A percentile compares a stretch with the other conserved stretches of the same genome.
These are phyloP conservation scores for Aureobasidium sp. DNA, from an alignment of 2,329 filamentous ascomycete genomes.

Conservation along the genomic window DNA sequence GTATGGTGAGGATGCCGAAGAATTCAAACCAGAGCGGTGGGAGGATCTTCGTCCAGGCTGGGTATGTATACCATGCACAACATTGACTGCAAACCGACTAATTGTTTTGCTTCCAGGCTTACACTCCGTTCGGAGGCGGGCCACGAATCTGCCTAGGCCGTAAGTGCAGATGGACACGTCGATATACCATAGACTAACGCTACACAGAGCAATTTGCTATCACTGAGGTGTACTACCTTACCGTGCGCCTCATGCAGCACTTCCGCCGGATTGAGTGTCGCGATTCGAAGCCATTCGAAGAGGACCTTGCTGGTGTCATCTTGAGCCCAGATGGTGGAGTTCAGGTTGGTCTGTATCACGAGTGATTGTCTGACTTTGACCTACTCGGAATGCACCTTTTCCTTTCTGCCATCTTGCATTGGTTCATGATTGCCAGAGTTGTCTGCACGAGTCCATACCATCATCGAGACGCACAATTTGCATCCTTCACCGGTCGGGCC, in stretches of 20 bases:
- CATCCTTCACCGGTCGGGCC: not conserved
- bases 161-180: not conserved
- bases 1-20: constrained; percentile 35
- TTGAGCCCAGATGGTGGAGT: constrained; percentile 2
- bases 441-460: not conserved
- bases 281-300: not conserved
- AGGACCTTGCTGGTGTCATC: constrained; percentile 6
- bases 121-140: constrained; percentile 8
- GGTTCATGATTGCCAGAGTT: not conserved
- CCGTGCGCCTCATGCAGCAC: constrained; percentile 14
- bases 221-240: constrained; percentile 13
- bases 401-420: not conserved
- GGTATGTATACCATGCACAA: not conserved
- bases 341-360: not conserved
- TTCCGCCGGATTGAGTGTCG: constrained; percentile 12
- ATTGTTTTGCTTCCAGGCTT: not conserved
- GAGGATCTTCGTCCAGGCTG: constrained; percentile 11
- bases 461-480: not conserved
- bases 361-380: not conserved
- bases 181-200: not conserved
- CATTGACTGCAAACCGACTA: not conserved
- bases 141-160: constrained; percentile 10
- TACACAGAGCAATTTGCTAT: constrained; percentile 5
- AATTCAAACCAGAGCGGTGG: constrained; percentile 33
- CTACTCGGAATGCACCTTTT: not conserved